Base-by-base conservation (phyloP, 306 rosid species). In the Erythrophleum fordii region DNA sequence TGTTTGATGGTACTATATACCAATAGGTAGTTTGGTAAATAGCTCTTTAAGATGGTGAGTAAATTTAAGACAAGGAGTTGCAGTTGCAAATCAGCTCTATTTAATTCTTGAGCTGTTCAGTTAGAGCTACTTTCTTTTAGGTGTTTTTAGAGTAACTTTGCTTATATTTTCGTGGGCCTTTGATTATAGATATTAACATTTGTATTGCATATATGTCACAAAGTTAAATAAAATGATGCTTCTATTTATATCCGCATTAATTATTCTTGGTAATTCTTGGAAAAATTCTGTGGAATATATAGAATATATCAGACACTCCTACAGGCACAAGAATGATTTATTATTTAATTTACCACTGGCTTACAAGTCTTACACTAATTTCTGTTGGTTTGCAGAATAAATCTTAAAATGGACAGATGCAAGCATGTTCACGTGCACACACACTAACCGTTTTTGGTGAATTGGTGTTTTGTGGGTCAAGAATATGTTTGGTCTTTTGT, bases 81-180 rank as follows among this genome's bases (percentile, higher is more conserved):
- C 71, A 34, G 20, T 6, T 46, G 37, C 5, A 18, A 83, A 37
- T 48, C 8, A 34, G 31, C 75, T 59, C 20, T 72, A 14, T 65
- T 72, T 55, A 60, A 48, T 46, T 46, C 20, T 62, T 46, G 18
- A 16, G 71, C 51, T 61, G 79, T 41, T 49, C 49, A 45, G 70
- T 59, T 56, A 31, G 34, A 60, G 66, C 37, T 78, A 53, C 58
- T 73, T 81, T 75, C 69, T 53, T 41, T 81, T 75, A 44, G 75
- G 78, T 56, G 56, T 80, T 52, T 80, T 48, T 22, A 12, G 62
- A 26, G 46, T 28, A 37, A 72, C 65, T 61, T 18, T 13, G 59
- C 26, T 0, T 44, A 26, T 55, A 8, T 12, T 18, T 49, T 44
- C 9, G 51, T 9, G 67, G 55, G 70, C 56, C 61, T 51, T 28